A percentile compares a stretch with the other conserved stretches of the same genome.
phyloP scores from a whole-genome alignment of 495 filamentous ascomycete genomes.

The Daldinia concentrica region DNA sequence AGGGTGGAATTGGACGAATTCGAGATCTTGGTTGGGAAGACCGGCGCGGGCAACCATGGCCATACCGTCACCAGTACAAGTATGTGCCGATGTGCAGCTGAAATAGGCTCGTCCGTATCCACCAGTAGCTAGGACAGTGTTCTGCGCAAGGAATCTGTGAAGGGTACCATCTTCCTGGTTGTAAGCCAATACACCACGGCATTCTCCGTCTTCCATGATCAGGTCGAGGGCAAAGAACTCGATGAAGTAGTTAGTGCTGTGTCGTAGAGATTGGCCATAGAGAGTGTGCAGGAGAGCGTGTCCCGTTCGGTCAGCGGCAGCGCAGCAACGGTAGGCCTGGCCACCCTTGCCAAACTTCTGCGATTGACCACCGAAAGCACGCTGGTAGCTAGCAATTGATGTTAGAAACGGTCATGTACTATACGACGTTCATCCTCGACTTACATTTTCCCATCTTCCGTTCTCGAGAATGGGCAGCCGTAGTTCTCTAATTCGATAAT shows the following conservation, averaged over 20 bases:
- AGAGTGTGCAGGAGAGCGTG: constrained; percentile 97
- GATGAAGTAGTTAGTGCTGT: constrained; percentile 99
- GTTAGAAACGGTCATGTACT: constrained; percentile 19
- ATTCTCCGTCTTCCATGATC: constrained; percentile 95
- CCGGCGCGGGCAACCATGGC: constrained; percentile 98
- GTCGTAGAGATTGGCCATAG: constrained; percentile 94
- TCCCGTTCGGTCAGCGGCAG: constrained; percentile 93
- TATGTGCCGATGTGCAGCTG: constrained; percentile 96
- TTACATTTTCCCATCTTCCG: constrained; percentile 92
- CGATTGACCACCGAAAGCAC: constrained; percentile 96
- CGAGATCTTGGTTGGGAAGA: constrained; percentile 97
- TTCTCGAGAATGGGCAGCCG: constrained; percentile 96
- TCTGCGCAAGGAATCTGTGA: constrained; percentile 92
- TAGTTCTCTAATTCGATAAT: constrained; percentile 98
- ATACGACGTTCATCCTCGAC: constrained; percentile 26
- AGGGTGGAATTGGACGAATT: constrained; percentile 99
- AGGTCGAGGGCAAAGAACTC: constrained; percentile 97
- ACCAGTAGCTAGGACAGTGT: constrained; percentile 95
- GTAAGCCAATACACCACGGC: constrained; percentile 94
- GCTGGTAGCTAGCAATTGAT: constrained; percentile 74
- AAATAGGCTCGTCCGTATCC: constrained; percentile 98
- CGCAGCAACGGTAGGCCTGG: constrained; percentile 95
- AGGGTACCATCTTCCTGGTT: constrained; percentile 98
- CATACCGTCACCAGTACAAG: constrained; percentile 98
- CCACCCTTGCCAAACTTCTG: constrained; percentile 95